Evolutionary conservation across 2,329 filamentous ascomycete species (phyloP), one percentile per base, ranked within the genome.

Genomic region (Dactylellina cionopaga): DNA sequence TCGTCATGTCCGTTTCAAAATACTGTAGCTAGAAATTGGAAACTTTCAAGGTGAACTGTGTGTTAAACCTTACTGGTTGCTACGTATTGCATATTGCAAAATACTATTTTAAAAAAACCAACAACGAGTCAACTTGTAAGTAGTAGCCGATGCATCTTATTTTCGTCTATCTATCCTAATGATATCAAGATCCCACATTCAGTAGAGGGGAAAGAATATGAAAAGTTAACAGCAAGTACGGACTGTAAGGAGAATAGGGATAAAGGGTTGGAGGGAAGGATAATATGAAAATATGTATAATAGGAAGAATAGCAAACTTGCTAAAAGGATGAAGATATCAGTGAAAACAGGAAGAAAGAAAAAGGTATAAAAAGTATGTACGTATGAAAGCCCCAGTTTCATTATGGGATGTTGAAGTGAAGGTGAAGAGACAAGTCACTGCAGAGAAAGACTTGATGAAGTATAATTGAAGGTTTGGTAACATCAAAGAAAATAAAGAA

Each of bases 371-470:
- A 63, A 63, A n/a, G 46, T 63, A 63, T 63, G 58, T 63, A 63
- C 58, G 43, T 10, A 15, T 39, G 39, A 39, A 41, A 33, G 27
- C 5, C 44, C 58, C 44, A 63, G 35, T 44, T 33, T 63, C 58
- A 49, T 63, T 55, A 56, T 65, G 51, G 63, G 35, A 15, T 54
- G 47, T 35, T 59, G 35, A 55, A 63, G 17, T 51, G 68, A 73
- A 75, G 44, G 19, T 52, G 24, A 52, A 49, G 29, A 60, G 49
- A n/a, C n/a, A n/a, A n/a, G n/a, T n/a, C n/a, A n/a, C n/a, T n/a
- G n/a, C n/a, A n/a, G n/a, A n/a, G 37, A 39, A 15, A 72, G 29
- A 43, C 51, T n/a, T 29, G 35, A 35, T 55, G 39, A 43, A 72
- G 39, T 29, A 47, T 52, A 52, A 69, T 24, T 60, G 51, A 72